A percentile compares a stretch with the other conserved stretches of the same genome.
Conservation (phyloP, 1,284 basidiomycete genomes). For the Ceratobasidium sp. region DNA sequence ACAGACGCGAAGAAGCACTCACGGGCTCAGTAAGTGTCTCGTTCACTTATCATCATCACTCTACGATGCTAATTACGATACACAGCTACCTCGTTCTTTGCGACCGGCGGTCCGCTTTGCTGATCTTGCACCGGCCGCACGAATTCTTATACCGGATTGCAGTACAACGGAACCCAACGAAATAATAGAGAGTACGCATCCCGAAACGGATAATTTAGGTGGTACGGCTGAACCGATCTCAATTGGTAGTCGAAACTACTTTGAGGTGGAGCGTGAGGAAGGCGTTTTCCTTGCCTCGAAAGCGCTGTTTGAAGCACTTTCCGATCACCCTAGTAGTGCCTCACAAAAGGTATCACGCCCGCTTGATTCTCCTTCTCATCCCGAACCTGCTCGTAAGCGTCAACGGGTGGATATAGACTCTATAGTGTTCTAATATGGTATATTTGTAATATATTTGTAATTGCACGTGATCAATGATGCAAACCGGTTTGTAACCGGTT, state of each 20-base stretch:
- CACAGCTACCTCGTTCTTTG: not conserved
- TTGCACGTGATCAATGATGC: slow-evolving; percentile 10
- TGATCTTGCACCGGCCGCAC: not conserved
- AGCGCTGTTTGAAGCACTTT: not conserved
- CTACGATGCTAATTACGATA: not conserved
- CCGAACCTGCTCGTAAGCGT: not conserved
- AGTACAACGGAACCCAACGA: not conserved
- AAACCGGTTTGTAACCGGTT: slow-evolving; percentile 22
- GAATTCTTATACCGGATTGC: not conserved
- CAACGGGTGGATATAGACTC: not conserved
- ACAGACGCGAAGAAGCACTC: slow-evolving; percentile 7
- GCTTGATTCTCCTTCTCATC: not conserved
- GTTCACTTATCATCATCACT: too few species aligned
- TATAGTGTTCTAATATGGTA: slow-evolving; percentile 7
- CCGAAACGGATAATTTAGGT: not conserved
- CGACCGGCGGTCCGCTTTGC: slow-evolving; percentile 12
- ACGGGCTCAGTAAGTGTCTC: not conserved
- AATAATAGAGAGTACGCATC: too few species aligned
- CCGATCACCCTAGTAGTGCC: not conserved
- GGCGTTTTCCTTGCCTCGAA: slow-evolving; percentile 6
- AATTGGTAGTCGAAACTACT: not conserved
- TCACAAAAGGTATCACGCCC: not conserved
- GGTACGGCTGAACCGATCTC: not conserved
- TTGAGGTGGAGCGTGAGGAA: slow-evolving; percentile 11
- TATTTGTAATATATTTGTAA: slow-evolving; percentile 8